Evolutionary conservation across 2,329 filamentous ascomycete species (phyloP), one percentile per base, ranked within the genome.

Genomic region (Albophoma yamanashiensis): DNA sequence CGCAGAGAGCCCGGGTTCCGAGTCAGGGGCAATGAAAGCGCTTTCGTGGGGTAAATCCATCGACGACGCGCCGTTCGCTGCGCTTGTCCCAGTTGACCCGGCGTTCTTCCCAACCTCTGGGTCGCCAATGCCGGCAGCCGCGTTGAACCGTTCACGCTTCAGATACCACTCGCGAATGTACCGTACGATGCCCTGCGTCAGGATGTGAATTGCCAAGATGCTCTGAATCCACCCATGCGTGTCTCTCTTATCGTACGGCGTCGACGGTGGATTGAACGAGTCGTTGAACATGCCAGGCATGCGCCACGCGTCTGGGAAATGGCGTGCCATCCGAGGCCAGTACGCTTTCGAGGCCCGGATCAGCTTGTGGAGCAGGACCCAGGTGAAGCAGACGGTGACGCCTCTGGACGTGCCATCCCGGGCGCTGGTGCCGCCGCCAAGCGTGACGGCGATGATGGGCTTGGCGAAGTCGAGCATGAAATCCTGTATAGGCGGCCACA

Each of bases 401-500:
- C 88, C 90, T 67, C 87, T 85, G 59, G 87, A 86, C 5, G 87
- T 85, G 58, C 87, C 86, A 62, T 87, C 83, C 65, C 82, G 83
- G 9, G 85, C 84, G 64, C 82, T 86, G 9, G 86, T 88, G 61
- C 91, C 91, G 62, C 92, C 92, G 63, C 92, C 92, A 14, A 97
- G 78, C 0, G 92, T 95, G 61, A 96, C 86, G 61, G 92, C 92
- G 69, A 97, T 95, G 70, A 96, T 91, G 61, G 93, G 90, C 74
- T 97, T 93, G 62, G 92, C 91, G 58, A 96, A 82, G 71, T 97
- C 92, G 66, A 97, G 81, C 61, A 93, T 88, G 69, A 95, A 88
- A 70, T 91, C 90, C 71, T 96, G 92, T 64, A 93, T 84, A 61
- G 91, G 91, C 39, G 87, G 86, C 89, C 89, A 95, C 63, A 96